A percentile compares a stretch with the other conserved stretches of the same genome.
Evolutionary conservation across 768 basidiomycete species (phyloP).

Genomic region (Rhodotorula toruloides): DNA sequence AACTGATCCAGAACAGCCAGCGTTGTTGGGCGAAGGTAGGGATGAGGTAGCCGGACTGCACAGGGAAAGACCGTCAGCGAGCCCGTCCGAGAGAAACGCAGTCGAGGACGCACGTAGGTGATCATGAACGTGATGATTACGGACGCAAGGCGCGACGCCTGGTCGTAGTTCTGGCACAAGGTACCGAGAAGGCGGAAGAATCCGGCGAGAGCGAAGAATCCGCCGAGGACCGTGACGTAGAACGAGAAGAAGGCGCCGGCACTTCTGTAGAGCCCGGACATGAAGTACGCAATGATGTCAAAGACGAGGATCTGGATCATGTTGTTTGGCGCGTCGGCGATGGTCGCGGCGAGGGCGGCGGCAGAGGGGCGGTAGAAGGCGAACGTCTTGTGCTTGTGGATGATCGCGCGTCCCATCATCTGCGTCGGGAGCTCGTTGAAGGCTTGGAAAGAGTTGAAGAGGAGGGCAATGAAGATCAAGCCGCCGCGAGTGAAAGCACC

Average conservation of each 20-base stretch:
- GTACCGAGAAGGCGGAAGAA: constrained; percentile 68
- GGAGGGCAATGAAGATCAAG: constrained; percentile 59
- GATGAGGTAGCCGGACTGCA: constrained; percentile 50
- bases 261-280: constrained; percentile 47
- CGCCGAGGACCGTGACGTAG: constrained; percentile 52
- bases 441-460: constrained; percentile 57
- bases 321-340: constrained; percentile 49
- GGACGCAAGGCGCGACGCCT: constrained; percentile 56
- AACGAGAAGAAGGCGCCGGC: constrained; percentile 58
- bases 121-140: constrained; percentile 74
- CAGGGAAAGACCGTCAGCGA: constrained; percentile 42
- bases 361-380: constrained; percentile 51
- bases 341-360: constrained; percentile 45
- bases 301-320: constrained; percentile 43
- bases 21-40: constrained; percentile 66
- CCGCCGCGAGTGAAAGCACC: constrained; percentile 85
- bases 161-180: constrained; percentile 57
- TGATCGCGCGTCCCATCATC: constrained; percentile 71
- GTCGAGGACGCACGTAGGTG: constrained; percentile 53
- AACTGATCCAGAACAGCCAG: constrained; percentile 67
- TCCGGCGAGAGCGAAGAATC: constrained; percentile 69
- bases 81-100: not conserved
- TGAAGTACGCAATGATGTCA: constrained; percentile 50
- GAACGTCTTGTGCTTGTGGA: constrained; percentile 50
- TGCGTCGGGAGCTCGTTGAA: constrained; percentile 53